A percentile compares a stretch with the other conserved stretches of the same genome.
Conservation (phyloP, 495 filamentous ascomycete genomes). For the Alectoria sarmentosa region DNA sequence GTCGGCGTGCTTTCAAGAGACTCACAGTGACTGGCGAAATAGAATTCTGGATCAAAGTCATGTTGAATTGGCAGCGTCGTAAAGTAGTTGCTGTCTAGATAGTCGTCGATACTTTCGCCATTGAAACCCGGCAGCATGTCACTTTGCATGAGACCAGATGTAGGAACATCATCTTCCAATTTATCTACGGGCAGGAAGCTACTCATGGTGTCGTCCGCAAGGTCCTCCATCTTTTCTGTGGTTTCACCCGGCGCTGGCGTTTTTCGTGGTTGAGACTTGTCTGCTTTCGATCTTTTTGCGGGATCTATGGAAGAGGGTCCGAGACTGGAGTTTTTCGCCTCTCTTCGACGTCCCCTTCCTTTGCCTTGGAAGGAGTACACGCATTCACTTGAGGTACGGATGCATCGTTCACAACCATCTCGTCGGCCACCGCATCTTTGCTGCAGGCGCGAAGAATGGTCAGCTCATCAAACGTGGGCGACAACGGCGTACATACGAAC, state of each 20-base stretch:
- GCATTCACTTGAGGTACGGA: constrained; percentile 5
- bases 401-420: background rate
- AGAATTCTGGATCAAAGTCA: constrained; percentile 1
- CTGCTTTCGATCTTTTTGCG: background rate
- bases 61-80: background rate
- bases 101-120: constrained; percentile 4
- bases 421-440: constrained; percentile 1
- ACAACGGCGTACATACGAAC: background rate
- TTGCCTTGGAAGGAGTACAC: constrained; percentile 3
- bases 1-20: background rate
- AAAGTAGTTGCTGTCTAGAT: background rate
- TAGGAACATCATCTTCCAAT: background rate
- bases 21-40: background rate
- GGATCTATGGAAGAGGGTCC: background rate
- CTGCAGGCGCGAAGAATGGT: background rate
- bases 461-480: background rate
- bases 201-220: background rate
- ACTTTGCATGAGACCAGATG: background rate
- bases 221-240: background rate
- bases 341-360: background rate
- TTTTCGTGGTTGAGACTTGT: background rate
- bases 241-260: background rate
- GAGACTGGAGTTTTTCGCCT: background rate
- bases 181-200: background rate
- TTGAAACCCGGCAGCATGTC: background rate